phyloP scores from a whole-genome alignment of 306 rosid species.

The Glycine latifolia region DNA sequence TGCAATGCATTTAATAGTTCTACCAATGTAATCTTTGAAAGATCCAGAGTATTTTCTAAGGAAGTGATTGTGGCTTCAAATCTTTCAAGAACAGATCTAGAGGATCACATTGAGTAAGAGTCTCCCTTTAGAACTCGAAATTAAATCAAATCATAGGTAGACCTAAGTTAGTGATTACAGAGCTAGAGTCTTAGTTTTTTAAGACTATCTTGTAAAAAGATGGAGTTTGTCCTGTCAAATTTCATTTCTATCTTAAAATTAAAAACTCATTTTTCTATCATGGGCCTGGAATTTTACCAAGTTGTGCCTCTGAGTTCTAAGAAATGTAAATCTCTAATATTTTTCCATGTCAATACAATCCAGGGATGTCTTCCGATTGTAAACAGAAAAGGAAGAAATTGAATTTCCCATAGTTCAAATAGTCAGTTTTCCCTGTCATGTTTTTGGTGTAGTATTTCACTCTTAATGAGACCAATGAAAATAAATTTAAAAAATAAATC shows the following conservation, averaged over 20 bases:
- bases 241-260: background rate
- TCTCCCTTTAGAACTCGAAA: slow-evolving; percentile 8
- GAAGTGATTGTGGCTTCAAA: background rate
- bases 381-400: background rate
- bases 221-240: slow-evolving; percentile 20
- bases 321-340: background rate
- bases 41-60: background rate
- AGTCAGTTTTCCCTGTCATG: background rate
- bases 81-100: background rate
- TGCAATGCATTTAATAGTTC: background rate
- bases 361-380: background rate
- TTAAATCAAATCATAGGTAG: slow-evolving; percentile 9
- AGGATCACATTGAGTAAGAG: no score
- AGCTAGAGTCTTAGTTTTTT: slow-evolving; percentile 1
- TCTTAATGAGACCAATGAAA: background rate
- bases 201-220: background rate
- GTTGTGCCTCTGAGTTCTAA: background rate
- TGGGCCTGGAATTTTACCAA: background rate
- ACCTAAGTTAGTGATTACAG: background rate
- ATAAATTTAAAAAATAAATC: background rate
- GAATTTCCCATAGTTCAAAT: background rate
- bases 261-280: no score
- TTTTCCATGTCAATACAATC: background rate
- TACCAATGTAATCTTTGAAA: background rate
- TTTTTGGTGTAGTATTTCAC: background rate